These are phyloP conservation scores for Neovahlkampfia damariscottae DNA, from an alignment of 78 protist species.

Conservation along the genomic window DNA sequence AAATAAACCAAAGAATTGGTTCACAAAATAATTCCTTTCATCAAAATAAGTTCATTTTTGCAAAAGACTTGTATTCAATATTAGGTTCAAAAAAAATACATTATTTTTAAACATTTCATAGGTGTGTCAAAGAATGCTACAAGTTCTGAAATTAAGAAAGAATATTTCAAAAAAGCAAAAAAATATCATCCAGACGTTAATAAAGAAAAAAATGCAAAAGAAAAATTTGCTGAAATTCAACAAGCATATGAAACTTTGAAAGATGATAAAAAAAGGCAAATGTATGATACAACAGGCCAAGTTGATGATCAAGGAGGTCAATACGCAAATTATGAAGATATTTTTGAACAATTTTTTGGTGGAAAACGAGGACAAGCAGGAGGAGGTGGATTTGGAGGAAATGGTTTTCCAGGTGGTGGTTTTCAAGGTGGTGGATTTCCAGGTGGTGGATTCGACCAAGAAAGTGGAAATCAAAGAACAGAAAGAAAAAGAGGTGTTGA, in stretches of 20 bases:
- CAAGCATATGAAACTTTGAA: constrained; percentile 61
- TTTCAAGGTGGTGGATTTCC: not conserved
- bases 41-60: too few species aligned
- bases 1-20: too few species aligned
- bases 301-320: not conserved
- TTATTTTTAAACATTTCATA: too few species aligned
- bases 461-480: not conserved
- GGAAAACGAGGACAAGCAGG: not conserved
- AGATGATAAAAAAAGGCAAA: constrained; percentile 60
- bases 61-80: too few species aligned
- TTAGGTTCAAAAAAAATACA: too few species aligned
- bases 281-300: constrained; percentile 71
- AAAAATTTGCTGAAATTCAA: not conserved
- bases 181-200: constrained; percentile 21
- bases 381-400: not conserved
- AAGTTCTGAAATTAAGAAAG: not conserved
- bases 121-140: not conserved
- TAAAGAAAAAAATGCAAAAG: not conserved
- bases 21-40: too few species aligned
- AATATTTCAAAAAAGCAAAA: not conserved
- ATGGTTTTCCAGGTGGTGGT: too few species aligned
- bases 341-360: not conserved
- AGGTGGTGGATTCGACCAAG: not conserved
- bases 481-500: not conserved
- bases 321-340: not conserved